Evolutionary conservation across 306 rosid genomes (phyloP).

Genomic region (Coriaria nepalensis): DNA sequence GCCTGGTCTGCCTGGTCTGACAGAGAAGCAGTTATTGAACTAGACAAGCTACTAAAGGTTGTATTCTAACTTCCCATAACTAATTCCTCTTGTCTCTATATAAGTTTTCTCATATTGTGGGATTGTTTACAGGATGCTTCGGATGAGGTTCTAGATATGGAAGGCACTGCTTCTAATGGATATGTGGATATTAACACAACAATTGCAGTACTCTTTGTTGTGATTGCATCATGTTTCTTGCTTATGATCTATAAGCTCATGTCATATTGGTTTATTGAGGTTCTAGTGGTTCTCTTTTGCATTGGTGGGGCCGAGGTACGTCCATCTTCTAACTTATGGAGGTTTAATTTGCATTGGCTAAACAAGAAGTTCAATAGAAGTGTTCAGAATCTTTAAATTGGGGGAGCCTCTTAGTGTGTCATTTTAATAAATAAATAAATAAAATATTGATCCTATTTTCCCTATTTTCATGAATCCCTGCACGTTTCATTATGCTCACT

Average conservation of each 20-base stretch:
- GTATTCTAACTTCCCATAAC: conserved; percentile 10
- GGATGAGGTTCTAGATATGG: conserved; percentile 39
- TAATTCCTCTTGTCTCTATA: conserved; percentile 5
- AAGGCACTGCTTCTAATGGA: conserved; percentile 51
- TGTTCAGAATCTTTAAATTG: too few relatives aligned
- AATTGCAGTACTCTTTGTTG: conserved; percentile 76
- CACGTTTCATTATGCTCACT: too few relatives aligned
- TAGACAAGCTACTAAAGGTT: conserved; percentile 82
- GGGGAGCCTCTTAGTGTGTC: too few relatives aligned
- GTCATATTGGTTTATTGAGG: conserved; percentile 81
- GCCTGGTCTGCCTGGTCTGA: conserved; percentile 99
- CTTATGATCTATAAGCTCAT: conserved; percentile 85
- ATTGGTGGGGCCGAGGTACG: conserved; percentile 92
- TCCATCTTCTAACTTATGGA: conserved; percentile 12
- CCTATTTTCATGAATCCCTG: too few relatives aligned
- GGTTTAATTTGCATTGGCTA: conserved; percentile 6
- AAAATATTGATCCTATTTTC: too few relatives aligned
- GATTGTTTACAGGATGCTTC: conserved; percentile 58
- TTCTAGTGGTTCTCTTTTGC: conserved; percentile 86
- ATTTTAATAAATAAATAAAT: too few relatives aligned
- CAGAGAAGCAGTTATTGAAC: conserved; percentile 79
- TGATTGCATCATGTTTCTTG: conserved; percentile 89
- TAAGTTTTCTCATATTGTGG: conserved; percentile 8
- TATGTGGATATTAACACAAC: conserved; percentile 68
- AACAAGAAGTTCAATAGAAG: too few relatives aligned